A percentile compares a stretch with the other conserved stretches of the same genome.
Evolutionary conservation across 305 asterid species (phyloP).

Genomic region (Fraxinus baroniana): DNA sequence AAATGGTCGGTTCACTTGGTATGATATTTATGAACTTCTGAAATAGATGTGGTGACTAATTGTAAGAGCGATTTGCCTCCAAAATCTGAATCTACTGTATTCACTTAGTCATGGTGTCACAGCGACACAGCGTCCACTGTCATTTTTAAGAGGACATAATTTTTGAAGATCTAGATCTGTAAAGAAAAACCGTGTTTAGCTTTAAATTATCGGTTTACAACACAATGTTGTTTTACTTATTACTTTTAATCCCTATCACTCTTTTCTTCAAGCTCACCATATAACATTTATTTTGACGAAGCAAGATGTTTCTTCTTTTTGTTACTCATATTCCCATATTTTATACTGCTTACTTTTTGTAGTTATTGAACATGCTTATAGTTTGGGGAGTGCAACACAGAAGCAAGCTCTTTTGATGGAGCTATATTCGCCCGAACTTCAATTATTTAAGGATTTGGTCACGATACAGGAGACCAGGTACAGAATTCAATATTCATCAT

Average conservation of each 20-base stretch:
- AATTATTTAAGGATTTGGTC: constrained; percentile 75
- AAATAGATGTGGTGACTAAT: not conserved
- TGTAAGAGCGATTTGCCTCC: not conserved
- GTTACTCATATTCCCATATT: not conserved
- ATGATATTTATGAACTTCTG: constrained; percentile 24
- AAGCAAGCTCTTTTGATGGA: constrained; percentile 86
- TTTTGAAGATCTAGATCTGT: not conserved
- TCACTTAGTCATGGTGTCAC: not conserved
- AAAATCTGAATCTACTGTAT: not conserved
- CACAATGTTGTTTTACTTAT: not conserved
- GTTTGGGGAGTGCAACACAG: constrained; percentile 80
- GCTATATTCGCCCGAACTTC: constrained; percentile 86
- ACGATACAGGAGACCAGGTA: constrained; percentile 72
- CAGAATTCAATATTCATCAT: constrained; percentile 3
- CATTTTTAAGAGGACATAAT: not conserved
- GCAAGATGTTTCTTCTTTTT: constrained; percentile 1
- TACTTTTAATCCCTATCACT: not conserved
- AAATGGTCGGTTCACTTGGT: constrained; percentile 96
- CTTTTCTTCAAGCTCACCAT: not conserved
- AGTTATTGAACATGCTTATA: constrained; percentile 85
- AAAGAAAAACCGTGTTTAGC: not conserved
- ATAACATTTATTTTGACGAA: not conserved
- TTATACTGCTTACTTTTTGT: constrained; percentile 28
- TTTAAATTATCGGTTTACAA: not conserved
- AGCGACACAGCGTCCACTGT: not conserved